Base-by-base conservation (phyloP, 495 filamentous ascomycete species). In the Hyaloscypha finlandica region DNA sequence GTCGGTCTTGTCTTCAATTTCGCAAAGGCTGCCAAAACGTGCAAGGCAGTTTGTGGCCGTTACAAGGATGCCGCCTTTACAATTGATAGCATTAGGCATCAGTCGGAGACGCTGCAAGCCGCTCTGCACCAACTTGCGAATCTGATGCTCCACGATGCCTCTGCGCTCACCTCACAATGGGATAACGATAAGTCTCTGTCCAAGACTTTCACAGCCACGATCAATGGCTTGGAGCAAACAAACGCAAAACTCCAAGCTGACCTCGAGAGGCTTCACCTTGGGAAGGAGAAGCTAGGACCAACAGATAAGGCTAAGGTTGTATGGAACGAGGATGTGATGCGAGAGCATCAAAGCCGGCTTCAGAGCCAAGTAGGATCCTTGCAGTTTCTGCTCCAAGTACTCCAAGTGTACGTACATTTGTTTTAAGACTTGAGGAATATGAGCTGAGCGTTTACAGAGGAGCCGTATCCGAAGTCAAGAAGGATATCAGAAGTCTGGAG, bases 161-260 rank as follows among this genome's bases (percentile, higher is more conserved):
- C 54, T 1, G 4, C 31, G 0, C 29, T 74, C 0, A 54, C 48
- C 16, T 39, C 31, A 1, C 61, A 42, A 19, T 61, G 76, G 52
- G 66, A 73, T 22, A 56, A 68, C 11, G 71, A 72, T 35, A 69
- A 74, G 59, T n/a, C 55, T 16, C 20, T 66, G 20, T 42, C 64
- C 14, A 8, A 42, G 12, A 66, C 57, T 2, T 66, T 66, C 20
- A 3, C 35, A 3, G 22, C 25, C 3, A 35, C 64, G 4, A 53
- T 56, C 11, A 48, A 48, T 4, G 42, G 42, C 16, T 48, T 48
- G 4, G 42, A 48, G 42, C 42, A 12, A 14, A 48, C 42, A 4
- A 48, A 11, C 9, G 4, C 4, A 48, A 12, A 12, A 19, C 9
- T 48, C 16, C 42, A 48, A 19, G 9, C 42, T 16, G 42, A 48